Conservation (phyloP, 1,139 yeast genomes). For the Pichia sp. region DNA sequence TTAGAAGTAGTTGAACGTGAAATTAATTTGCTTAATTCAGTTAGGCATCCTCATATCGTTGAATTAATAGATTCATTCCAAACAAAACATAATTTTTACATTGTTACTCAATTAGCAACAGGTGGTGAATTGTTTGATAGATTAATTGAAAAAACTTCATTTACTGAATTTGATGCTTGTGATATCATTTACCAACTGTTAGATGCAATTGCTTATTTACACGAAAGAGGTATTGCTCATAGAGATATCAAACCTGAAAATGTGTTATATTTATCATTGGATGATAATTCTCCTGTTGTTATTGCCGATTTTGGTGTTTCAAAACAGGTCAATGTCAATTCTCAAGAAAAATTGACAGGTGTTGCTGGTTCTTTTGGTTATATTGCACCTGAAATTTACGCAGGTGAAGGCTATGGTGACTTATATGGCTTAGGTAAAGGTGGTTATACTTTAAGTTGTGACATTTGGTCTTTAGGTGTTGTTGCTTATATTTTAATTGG, state of each 20-base stretch:
- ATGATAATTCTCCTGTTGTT: constrained; percentile 46
- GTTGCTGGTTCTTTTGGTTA: constrained; percentile 57
- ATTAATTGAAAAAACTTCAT: constrained; percentile 71
- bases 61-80: constrained; percentile 83
- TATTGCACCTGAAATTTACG: constrained; percentile 55
- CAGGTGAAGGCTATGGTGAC: constrained; percentile 40
- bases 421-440: constrained; percentile 40
- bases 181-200: constrained; percentile 71
- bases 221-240: constrained; percentile 78
- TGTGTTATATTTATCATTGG: constrained; percentile 41
- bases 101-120: constrained; percentile 77
- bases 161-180: constrained; percentile 70
- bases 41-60: constrained; percentile 72
- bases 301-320: constrained; percentile 59
- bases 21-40: constrained; percentile 39
- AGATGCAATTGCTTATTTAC: constrained; percentile 71
- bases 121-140: constrained; percentile 88
- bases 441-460: constrained; percentile 57
- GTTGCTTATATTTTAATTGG: constrained; percentile 84
- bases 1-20: constrained; percentile 46
- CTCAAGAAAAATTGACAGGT: constrained; percentile 58
- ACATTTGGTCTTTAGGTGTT: constrained; percentile 55
- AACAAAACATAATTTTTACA: constrained; percentile 76
- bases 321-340: constrained; percentile 36
- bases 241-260: constrained; percentile 89